Percentiles rank a stretch among this genome's conserved stretches.
These are phyloP conservation scores for Mortierella sp. DNA, from an alignment of 371 early-diverging fungal species.

Conservation along the genomic window DNA sequence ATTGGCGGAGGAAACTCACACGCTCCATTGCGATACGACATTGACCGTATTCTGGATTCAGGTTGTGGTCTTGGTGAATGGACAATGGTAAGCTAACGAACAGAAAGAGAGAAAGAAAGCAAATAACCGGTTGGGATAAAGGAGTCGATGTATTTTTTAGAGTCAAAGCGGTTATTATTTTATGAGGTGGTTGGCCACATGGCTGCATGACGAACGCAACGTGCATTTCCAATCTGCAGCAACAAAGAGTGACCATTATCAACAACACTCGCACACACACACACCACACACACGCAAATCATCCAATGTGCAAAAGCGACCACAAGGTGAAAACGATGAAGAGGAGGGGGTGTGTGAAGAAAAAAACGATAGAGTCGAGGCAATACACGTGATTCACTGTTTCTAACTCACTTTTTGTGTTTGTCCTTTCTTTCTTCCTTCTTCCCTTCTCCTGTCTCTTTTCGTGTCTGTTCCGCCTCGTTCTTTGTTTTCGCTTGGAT, in stretches of 20 bases:
- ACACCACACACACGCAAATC: too few relatives aligned
- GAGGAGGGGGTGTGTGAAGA: too few relatives aligned
- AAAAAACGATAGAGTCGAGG: too few relatives aligned
- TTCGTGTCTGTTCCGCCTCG: background rate
- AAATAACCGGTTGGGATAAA: background rate
- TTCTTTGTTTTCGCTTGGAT: background rate
- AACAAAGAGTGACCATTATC: too few relatives aligned
- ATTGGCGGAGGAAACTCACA: constrained; percentile 57
- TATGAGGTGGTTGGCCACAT: constrained; percentile 2
- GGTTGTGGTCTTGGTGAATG: constrained; percentile 57
- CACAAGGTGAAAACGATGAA: too few relatives aligned
- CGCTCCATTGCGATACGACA: constrained; percentile 52
- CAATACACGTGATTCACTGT: too few relatives aligned
- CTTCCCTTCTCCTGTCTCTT: background rate
- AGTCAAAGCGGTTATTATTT: background rate
- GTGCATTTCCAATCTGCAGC: background rate
- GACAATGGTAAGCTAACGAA: constrained; percentile 46
- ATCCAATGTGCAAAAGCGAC: too few relatives aligned
- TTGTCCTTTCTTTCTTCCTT: too few relatives aligned
- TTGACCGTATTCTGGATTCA: constrained; percentile 52
- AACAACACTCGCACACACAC: too few relatives aligned
- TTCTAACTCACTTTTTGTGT: too few relatives aligned
- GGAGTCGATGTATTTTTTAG: background rate
- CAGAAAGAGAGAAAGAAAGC: background rate
- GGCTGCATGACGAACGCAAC: background rate